Percentiles rank a stretch among this genome's conserved stretches.
These are phyloP conservation scores for Pyronema omphalodes DNA, from an alignment of 495 filamentous ascomycete species.

Conservation along the genomic window DNA sequence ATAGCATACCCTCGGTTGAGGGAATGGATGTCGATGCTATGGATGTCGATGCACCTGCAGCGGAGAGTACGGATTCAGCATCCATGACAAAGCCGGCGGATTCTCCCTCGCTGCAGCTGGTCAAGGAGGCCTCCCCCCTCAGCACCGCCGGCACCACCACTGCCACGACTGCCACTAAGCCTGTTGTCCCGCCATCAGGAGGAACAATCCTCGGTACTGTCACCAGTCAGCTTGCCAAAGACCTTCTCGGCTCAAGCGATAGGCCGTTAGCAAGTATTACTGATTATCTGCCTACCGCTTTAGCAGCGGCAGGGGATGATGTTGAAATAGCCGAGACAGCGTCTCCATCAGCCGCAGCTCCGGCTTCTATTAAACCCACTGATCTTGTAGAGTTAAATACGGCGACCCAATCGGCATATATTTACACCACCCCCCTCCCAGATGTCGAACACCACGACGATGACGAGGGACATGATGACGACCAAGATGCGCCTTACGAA, in stretches of 20 bases:
- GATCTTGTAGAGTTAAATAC: neutral
- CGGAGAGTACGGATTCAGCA: neutral
- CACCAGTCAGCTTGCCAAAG: constrained; percentile 13
- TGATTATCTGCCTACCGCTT: neutral
- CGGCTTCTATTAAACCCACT: neutral
- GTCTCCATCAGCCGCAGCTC: neutral
- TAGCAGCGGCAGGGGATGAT: constrained; percentile 28
- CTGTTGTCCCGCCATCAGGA: constrained; percentile 36
- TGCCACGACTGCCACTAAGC: neutral
- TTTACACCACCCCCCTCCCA: constrained; percentile 18
- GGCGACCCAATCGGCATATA: neutral
- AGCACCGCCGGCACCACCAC: constrained; percentile 15
- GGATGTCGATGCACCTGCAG: neutral
- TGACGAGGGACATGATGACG: neutral
- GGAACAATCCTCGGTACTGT: constrained; percentile 57
- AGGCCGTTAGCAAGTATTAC: neutral
- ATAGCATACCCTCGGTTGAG: no score
- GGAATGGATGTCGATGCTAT: constrained; percentile 32
- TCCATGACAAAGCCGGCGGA: constrained; percentile 21
- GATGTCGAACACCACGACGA: constrained; percentile 39
- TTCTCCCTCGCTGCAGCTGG: constrained; percentile 48
- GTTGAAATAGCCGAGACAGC: neutral
- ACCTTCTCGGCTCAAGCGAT: neutral
- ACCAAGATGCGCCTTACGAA: constrained; percentile 12
- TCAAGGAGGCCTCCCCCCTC: constrained; percentile 40